These are phyloP conservation scores for Diplodia corticola DNA, from an alignment of 2,329 filamentous ascomycete genomes.

Conservation along the genomic window DNA sequence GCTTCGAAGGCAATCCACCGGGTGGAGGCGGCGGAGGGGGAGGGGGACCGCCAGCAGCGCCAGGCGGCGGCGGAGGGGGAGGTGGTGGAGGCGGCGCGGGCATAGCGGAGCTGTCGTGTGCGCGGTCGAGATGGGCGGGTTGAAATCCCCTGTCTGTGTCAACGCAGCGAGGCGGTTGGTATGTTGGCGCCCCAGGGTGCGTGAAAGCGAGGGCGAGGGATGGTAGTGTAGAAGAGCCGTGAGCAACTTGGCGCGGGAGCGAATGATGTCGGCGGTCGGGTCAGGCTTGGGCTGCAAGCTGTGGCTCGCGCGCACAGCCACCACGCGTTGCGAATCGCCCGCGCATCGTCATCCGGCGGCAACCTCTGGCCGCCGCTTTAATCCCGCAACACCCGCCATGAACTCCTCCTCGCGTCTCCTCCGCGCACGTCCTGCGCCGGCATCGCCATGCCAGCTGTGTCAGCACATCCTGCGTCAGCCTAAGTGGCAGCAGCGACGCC, in stretches of 20 bases:
- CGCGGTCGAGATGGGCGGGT: not conserved
- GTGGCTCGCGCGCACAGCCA: slow-evolving; percentile 16
- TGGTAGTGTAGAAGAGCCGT: slow-evolving; percentile 5
- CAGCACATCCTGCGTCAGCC: slow-evolving; percentile 33
- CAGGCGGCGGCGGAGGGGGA: slow-evolving; percentile 61
- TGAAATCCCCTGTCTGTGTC: not conserved
- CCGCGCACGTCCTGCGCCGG: slow-evolving; percentile 12
- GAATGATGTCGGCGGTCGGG: slow-evolving; percentile 21
- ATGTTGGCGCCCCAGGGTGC: not conserved
- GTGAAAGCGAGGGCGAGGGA: not conserved
- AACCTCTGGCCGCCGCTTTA: slow-evolving; percentile 6
- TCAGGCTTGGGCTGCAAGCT: slow-evolving; percentile 14
- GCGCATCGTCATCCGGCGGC: slow-evolving; percentile 13
- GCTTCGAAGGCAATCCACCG: slow-evolving; percentile 59
- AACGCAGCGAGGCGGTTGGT: not conserved
- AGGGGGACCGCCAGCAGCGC: slow-evolving; percentile 58
- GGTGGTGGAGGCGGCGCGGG: slow-evolving; percentile 68
- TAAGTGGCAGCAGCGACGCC: not conserved
- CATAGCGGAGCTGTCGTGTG: slow-evolving; percentile 20
- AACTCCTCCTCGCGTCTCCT: slow-evolving; percentile 15
- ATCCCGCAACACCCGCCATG: slow-evolving; percentile 29
- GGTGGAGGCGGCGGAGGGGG: slow-evolving; percentile 67
- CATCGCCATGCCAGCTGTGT: slow-evolving; percentile 51
- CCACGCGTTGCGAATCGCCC: slow-evolving; percentile 6
- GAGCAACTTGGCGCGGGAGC: slow-evolving; percentile 12